These are phyloP conservation scores for Zymoseptoria ardabiliae DNA, from an alignment of 2,329 filamentous ascomycete genomes.

Conservation along the genomic window DNA sequence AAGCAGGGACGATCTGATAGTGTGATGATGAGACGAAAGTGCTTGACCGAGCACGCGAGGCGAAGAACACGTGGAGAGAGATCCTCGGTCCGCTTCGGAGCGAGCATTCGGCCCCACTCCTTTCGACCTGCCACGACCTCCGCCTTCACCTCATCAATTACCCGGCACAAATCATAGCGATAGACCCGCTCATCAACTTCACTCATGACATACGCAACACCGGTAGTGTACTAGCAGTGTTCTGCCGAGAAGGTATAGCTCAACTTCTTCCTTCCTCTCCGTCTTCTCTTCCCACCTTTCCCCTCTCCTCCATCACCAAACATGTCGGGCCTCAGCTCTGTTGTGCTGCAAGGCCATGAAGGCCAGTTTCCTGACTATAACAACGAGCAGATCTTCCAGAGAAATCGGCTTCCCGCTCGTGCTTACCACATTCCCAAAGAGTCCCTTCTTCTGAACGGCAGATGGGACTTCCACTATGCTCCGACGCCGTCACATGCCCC, in stretches of 20 bases:
- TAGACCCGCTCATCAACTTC: not conserved
- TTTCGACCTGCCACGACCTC: not conserved
- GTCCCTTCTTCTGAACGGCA: conserved; percentile 9
- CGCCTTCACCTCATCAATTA: not conserved
- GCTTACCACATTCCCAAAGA: conserved; percentile 11
- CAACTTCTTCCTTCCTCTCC: not conserved
- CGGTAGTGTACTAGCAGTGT: not conserved
- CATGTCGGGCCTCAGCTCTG: not conserved
- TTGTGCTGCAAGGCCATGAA: not conserved
- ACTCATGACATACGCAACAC: not conserved
- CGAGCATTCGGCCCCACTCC: not conserved
- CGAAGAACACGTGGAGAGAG: not conserved
- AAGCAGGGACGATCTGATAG: too few species aligned
- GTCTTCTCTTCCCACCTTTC: not conserved
- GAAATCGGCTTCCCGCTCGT: conserved; percentile 9
- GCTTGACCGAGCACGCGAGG: too few species aligned
- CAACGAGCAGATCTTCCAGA: conserved; percentile 12
- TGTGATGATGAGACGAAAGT: too few species aligned
- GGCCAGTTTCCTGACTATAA: conserved; percentile 6
- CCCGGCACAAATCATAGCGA: not conserved
- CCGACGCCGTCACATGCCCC: conserved; percentile 11
- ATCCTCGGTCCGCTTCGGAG: conserved; percentile 3
- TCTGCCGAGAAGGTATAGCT: not conserved
- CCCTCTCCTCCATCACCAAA: not conserved
- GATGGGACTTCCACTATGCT: conserved; percentile 13